Percentiles rank a stretch among this genome's conserved stretches.
Conservation (phyloP, 805 yeast species). For the Zygoascus biomembranicola region DNA sequence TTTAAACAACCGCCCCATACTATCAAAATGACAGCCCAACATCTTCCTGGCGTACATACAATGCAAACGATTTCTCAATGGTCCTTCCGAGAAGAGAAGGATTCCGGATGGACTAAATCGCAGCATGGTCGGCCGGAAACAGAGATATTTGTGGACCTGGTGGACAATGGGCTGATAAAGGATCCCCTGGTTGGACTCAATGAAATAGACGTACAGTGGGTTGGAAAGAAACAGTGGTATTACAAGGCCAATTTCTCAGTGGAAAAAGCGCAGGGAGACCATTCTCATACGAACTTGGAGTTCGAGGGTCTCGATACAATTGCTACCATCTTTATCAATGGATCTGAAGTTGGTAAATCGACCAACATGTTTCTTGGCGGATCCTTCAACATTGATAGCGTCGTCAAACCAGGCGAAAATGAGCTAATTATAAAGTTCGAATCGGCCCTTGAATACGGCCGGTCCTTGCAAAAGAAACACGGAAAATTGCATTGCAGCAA, state of each 20-base stretch:
- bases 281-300: not conserved
- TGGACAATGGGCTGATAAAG: conserved; percentile 32
- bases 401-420: conserved; percentile 20
- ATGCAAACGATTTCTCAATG: conserved; percentile 3
- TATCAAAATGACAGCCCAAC: not conserved
- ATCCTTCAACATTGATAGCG: conserved; percentile 24
- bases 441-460: conserved; percentile 31
- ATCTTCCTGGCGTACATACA: not conserved
- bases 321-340: conserved; percentile 36
- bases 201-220: conserved; percentile 42
- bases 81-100: conserved; percentile 13
- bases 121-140: conserved; percentile 16
- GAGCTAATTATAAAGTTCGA: conserved; percentile 31
- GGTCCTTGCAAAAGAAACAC: conserved; percentile 27
- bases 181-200: conserved; percentile 40
- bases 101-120: conserved; percentile 12
- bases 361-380: conserved; percentile 39
- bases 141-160: conserved; percentile 38
- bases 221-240: conserved; percentile 42
- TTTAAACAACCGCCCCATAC: not conserved
- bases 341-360: conserved; percentile 26
- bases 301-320: conserved; percentile 39
- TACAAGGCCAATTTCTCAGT: conserved; percentile 26
- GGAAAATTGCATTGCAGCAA: conserved; percentile 30
- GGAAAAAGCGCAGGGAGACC: not conserved